Base-by-base conservation (phyloP, 768 basidiomycete genomes). In the Boletus tylopilopsis region DNA sequence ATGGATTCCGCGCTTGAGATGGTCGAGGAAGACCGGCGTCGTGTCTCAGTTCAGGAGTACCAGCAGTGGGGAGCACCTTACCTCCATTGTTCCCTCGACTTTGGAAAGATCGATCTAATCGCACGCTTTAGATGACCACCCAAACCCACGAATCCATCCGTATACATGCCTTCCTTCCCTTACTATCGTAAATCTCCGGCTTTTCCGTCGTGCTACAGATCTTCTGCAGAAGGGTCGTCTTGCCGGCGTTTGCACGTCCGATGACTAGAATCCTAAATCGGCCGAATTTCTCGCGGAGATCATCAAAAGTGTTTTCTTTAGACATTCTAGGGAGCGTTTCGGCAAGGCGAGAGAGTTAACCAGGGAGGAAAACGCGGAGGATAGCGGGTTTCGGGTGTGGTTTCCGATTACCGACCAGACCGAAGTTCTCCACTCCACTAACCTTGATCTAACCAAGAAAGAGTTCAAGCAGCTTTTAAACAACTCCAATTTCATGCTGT, bases 161-260 rank as follows among this genome's bases (percentile, higher is more conserved):
- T 1, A 19, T 4, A 9, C 19, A n/a, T 13, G 42, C 51, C 41
- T 27, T 42, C n/a, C 36, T 53, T 7, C 49, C 22, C 3, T 51
- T 1, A 1, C 52, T 27, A 11, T 53, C 42, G 13, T 35, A 53
- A 30, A 53, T 41, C 27, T 53, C 52, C 13, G 49, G 52, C 1
- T 30, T 21, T 27, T 51, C 51, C 6, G 36, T 43, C 6, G 49
- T 15, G 30, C 45, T 22, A 13, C 42, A 55, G 21, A 53, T 45
- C n/a, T 13, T 18, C 34, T 6, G 41, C 18, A 52, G 51, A 32
- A 50, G 19, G 1, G 47, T 52, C 16, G 48, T 50, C 39, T 50
- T 50, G 25, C 48, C 51, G 7, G 51, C 34, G 13, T 50, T 52
- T 8, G 48, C 51, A 15, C 41, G 47, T 24, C 42, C 51, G 5